Base-by-base conservation (phyloP, 1,284 basidiomycete species). In the Pseudozyma hubeiensis region DNA sequence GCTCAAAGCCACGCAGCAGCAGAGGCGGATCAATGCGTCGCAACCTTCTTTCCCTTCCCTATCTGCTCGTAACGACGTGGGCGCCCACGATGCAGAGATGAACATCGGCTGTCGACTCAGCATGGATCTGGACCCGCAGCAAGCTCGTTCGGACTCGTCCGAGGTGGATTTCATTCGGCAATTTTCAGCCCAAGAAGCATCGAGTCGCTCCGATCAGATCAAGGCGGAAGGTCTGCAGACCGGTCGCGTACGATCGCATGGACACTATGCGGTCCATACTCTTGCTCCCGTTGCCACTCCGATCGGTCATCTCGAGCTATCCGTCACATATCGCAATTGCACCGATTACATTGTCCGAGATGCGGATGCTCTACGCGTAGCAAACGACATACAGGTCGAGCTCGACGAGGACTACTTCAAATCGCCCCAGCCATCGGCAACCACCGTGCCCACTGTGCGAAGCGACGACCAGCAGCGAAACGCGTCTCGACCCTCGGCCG, bases 371-470 rank as follows among this genome's bases (percentile, higher is more conserved):
- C 53, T 61, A 30, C 40, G 44, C 37, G 52, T 17, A 31, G 45
- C 72, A 29, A 45, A 51, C 14, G 58, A 64, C 13, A 60, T 75
- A 53, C 51, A 60, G 29, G 41, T 79, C 16, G 75, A 77, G 10
- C 43, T 80, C 33, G 79, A 80, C 40, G 79, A 80, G 41, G 77
- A 79, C 50, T 80, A 73, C 53, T 80, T 80, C 49, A 40, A 49
- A 34, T 62, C 71, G 19, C 51, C 48, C 13, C 54, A 24, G 16
- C 45, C n/a, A 13, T n/a, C 39, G 17, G 29, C 45, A 17, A 14
- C n/a, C 0, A 17, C 34, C 4, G 24, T 29, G 35, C 2, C 37
- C 8, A 16, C 9, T 5, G 40, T 11, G 10, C 16, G n/a, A 41
- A 16, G 1, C 19, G 31, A 11, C 13, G 48, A 51, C 40, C 56